Evolutionary conservation across 495 filamentous ascomycete species (phyloP), one percentile per base, ranked within the genome.

Genomic region (Podospora bellae-mahoneyi): DNA sequence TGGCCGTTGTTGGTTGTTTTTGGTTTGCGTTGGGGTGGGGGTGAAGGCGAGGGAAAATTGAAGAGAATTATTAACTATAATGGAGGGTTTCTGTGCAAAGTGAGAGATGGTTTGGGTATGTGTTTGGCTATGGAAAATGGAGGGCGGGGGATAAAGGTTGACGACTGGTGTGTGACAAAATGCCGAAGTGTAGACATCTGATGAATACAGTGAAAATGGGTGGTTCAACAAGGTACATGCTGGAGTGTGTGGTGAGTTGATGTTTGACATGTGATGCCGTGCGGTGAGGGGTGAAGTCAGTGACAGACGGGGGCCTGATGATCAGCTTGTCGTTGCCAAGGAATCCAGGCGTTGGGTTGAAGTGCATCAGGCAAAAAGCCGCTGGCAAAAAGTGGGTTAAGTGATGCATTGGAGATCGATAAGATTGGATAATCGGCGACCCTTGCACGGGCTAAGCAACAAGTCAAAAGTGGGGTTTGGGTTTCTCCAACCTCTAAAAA

Each of bases 41-140:
- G 34, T 4, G 20, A 20, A 18, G 20, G 30, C 7, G 30, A 32
- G 30, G 30, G n/a, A 58, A 67, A 68, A 66, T 69, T 68, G 64
- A 68, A 67, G 30, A 59, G 30, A 59, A 61, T 67, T 32, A 64
- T 48, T 48, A 10, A 48, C 39, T 48, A 48, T 0, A 10, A 48
- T 16, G 9, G 39, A 16, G 39, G 39, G 34, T 5, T 13, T 48
- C 39, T 48, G 39, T 48, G 39, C 39, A 48, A 48, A 10, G 30
- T 32, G 30, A 32, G 39, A 48, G 20, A 23, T 23, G 20, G n/a
- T n/a, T n/a, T 23, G 20, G 20, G 20, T 23, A 1, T 23, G 20
- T 23, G 20, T 23, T 23, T 32, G 39, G 39, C 1, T 48, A 28
- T 27, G 13, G 56, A 20, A 61, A 18, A 61, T 28, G 20, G 23